Evolutionary conservation across 768 basidiomycete genomes (phyloP).

Genomic region (Amylocystis lapponica): DNA sequence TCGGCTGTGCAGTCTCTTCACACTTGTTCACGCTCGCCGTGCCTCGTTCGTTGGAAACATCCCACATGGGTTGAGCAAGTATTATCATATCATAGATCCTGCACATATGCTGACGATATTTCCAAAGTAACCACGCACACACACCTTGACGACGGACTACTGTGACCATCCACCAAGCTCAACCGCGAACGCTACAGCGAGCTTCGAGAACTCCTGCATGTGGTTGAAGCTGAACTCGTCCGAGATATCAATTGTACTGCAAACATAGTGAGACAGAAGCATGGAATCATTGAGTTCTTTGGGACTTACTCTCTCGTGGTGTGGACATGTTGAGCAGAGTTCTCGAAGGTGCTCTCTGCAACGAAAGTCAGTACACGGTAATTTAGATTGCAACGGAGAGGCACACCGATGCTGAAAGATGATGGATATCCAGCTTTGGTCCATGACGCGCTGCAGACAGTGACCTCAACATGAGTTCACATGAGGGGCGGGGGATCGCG

Average conservation of each 20-base stretch:
- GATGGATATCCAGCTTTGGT: constrained; percentile 80
- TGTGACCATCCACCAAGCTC: constrained; percentile 43
- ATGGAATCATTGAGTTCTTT: too few relatives aligned
- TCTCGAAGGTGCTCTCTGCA: constrained; percentile 62
- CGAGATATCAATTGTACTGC: constrained; percentile 63
- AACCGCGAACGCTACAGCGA: constrained; percentile 45
- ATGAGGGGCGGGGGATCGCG: constrained; percentile 12
- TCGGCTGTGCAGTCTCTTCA: too few relatives aligned
- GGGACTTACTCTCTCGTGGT: constrained; percentile 71
- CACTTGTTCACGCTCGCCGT: too few relatives aligned
- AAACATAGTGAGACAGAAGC: constrained; percentile 6
- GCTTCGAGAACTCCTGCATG: constrained; percentile 67
- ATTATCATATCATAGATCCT: too few relatives aligned
- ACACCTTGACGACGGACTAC: too few relatives aligned
- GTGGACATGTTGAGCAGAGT: constrained; percentile 84
- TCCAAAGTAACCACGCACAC: too few relatives aligned
- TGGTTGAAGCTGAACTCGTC: constrained; percentile 87
- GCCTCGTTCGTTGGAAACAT: too few relatives aligned
- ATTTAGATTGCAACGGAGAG: background rate
- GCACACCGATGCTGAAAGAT: constrained; percentile 75
- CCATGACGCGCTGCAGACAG: constrained; percentile 66
- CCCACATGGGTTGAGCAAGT: too few relatives aligned
- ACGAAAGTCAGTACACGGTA: background rate
- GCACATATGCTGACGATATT: too few relatives aligned
- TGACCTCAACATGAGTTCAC: constrained; percentile 21